phyloP scores from a whole-genome alignment of 495 filamentous ascomycete species.

The Penicillium roqueforti region DNA sequence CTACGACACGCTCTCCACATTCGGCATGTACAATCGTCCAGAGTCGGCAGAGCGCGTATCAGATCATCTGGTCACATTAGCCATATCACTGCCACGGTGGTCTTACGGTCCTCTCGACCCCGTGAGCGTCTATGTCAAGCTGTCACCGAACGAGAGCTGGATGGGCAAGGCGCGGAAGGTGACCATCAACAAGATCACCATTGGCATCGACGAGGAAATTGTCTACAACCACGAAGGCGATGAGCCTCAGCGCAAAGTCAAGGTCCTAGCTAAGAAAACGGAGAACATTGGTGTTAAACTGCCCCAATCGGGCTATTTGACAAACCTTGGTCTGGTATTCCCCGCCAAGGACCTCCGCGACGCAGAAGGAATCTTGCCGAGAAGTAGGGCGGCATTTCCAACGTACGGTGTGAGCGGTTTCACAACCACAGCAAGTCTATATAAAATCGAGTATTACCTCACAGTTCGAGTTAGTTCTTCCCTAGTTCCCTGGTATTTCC shows the following conservation, averaged over 20 bases:
- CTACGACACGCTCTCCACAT: conserved; percentile 95
- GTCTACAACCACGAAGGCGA: conserved; percentile 98
- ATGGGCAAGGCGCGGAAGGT: conserved; percentile 84
- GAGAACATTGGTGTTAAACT: conserved; percentile 77
- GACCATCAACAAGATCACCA: conserved; percentile 88
- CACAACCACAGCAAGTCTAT: conserved; percentile 88
- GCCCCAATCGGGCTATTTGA: conserved; percentile 83
- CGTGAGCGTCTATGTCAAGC: conserved; percentile 89
- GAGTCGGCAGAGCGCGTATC: conserved; percentile 79
- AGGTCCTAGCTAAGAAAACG: conserved; percentile 76
- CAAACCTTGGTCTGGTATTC: conserved; percentile 86
- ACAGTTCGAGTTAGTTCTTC: conserved; percentile 73
- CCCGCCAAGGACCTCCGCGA: conserved; percentile 88
- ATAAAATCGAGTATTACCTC: conserved; percentile 97
- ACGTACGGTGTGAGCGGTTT: conserved; percentile 85
- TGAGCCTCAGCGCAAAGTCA: conserved; percentile 87
- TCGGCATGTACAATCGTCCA: conserved; percentile 98
- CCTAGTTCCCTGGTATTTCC: neutral
- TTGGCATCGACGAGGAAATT: conserved; percentile 94
- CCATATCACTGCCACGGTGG: conserved; percentile 89
- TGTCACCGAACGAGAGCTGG: conserved; percentile 90
- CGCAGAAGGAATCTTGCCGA: conserved; percentile 78
- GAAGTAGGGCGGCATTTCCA: conserved; percentile 83
- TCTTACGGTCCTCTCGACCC: conserved; percentile 95
- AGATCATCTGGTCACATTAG: conserved; percentile 88